Conservation (phyloP, 495 filamentous ascomycete species). For the Xylaria acuta region DNA sequence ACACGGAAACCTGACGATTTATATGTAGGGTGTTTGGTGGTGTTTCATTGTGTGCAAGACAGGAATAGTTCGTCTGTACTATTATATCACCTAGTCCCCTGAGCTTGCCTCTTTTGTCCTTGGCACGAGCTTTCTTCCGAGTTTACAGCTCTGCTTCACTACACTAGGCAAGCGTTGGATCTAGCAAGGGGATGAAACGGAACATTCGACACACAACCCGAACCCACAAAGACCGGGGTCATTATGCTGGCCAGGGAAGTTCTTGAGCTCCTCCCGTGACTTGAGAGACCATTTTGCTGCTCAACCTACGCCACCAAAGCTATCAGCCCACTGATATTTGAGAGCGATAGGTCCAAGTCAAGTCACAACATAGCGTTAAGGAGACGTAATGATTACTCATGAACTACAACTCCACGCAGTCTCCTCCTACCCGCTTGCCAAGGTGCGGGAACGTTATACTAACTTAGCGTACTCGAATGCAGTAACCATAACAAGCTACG, state of each 20-base stretch:
- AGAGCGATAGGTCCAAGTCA: background rate
- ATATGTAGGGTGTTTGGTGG: background rate
- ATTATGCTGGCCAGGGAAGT: background rate
- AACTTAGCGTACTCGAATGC: conserved; percentile 18
- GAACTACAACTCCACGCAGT: conserved; percentile 5
- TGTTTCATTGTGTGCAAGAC: conserved; percentile 10
- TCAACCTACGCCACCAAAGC: background rate
- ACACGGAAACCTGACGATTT: conserved; percentile 9
- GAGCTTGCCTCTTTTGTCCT: conserved; percentile 13
- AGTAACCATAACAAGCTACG: conserved; percentile 17
- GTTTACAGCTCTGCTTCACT: background rate
- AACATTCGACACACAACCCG: conserved; percentile 13
- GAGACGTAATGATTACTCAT: conserved; percentile 8
- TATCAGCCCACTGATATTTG: background rate
- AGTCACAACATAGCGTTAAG: background rate
- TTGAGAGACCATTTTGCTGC: background rate
- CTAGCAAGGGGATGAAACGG: conserved; percentile 13
- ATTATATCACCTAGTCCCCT: background rate
- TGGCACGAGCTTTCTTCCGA: background rate
- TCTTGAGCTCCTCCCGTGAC: background rate
- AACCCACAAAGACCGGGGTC: conserved; percentile 25
- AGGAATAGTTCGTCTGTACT: conserved; percentile 17
- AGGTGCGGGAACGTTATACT: conserved; percentile 17
- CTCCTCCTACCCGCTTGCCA: conserved; percentile 14
- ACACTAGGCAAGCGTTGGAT: background rate